Percentiles rank a stretch among this genome's conserved stretches.
Evolutionary conservation across 495 filamentous ascomycete species (phyloP).

Genomic region (Xylaria telfairii): DNA sequence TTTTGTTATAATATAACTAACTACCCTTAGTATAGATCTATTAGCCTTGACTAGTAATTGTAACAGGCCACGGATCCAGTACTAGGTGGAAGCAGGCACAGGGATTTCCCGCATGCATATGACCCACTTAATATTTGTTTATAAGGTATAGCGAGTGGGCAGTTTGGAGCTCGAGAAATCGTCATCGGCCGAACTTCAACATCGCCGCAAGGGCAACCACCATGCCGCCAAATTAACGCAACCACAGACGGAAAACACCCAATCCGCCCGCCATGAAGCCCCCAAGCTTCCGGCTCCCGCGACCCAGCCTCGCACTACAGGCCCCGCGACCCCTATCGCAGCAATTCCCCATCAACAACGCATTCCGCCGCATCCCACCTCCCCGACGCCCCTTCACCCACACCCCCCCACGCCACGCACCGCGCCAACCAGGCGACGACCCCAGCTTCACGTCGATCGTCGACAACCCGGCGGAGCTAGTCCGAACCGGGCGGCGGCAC

Average conservation of each 20-base stretch:
- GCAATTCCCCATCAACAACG: constrained; percentile 20
- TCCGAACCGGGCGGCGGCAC: constrained; percentile 74
- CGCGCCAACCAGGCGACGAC: constrained; percentile 63
- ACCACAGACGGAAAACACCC: neutral
- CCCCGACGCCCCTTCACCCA: constrained; percentile 42
- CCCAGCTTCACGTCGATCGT: constrained; percentile 79
- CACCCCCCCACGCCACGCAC: constrained; percentile 9
- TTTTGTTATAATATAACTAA: too few species aligned
- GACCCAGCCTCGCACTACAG: constrained; percentile 31
- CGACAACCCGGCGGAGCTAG: constrained; percentile 80
- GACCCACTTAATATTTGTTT: neutral
- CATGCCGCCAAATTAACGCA: constrained; percentile 10
- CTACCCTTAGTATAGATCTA: too few species aligned
- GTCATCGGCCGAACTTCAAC: neutral
- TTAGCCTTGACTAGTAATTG: too few species aligned
- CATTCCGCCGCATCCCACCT: neutral
- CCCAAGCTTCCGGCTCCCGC: constrained; percentile 20
- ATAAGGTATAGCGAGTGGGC: neutral
- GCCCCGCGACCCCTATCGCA: neutral
- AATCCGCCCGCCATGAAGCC: constrained; percentile 30
- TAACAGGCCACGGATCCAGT: too few species aligned
- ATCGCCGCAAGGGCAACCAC: constrained; percentile 15
- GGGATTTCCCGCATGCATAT: neutral
- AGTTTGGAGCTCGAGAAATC: neutral
- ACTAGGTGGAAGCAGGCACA: too few species aligned